Base-by-base conservation (phyloP, 2,329 filamentous ascomycete genomes). In the Teratosphaeria epicoccoides region DNA sequence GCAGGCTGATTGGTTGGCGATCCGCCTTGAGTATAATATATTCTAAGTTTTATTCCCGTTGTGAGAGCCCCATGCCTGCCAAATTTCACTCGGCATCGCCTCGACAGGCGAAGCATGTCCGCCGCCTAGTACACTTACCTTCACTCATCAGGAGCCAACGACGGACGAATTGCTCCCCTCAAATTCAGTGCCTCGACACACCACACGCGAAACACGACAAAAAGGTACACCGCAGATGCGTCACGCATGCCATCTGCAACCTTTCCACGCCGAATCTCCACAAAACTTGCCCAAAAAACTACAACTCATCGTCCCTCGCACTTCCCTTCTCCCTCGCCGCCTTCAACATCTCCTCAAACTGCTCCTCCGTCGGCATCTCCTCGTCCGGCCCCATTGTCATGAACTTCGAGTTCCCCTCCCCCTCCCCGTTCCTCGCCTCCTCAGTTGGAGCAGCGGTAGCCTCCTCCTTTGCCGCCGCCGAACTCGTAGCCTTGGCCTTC, bases 401-500 rank as follows among this genome's bases (percentile, higher is more conserved):
- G 20, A 57, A 47, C 46, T 52, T 49, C 22, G 54, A 46, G 50
- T 56, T 46, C 52, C 53, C 68, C 62, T 17, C 61, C 56, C 53
- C 56, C 25, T 57, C 59, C 53, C 64, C 44, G n/a, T 33, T 37
- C 24, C 22, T 48, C 46, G 29, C 25, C 46, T n/a, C 46, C 60
- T 49, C 64, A 57, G 65, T 68, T 61, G 61, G 61, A 49, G 54
- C 64, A 57, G 65, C 68, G 61, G 61, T 61, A 49, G 54, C 14
- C 44, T 46, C 25, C 24, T 24, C 48, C 10, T 14, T 33, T 1
- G 29, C 28, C 9, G 12, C 47, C 20, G n/a, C 17, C 11, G n/a
- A 20, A 22, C 17, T n/a, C 29, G 47, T 43, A n/a, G 28, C 22
- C 33, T 45, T 26, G 12, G 33, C 24, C 26, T 25, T 33, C 24